Evolutionary conservation across 495 filamentous ascomycete genomes (phyloP), one percentile per base, ranked within the genome.

Genomic region (Penicillium flavigenum): DNA sequence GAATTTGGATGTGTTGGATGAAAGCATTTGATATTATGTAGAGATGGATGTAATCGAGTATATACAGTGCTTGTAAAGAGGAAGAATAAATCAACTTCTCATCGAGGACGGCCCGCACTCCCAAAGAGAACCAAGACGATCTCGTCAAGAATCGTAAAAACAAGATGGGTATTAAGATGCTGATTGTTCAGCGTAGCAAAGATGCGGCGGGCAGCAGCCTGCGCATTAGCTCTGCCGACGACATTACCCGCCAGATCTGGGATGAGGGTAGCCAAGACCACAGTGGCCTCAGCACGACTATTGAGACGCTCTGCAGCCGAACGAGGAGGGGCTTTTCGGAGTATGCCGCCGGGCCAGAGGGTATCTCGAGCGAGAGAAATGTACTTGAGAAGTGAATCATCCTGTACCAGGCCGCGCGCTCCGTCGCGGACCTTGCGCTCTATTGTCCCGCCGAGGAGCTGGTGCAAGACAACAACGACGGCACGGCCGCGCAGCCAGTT

Each of bases 401-500:
- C 92, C 44, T 89, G 83, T 26, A 89, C 63, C 12, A 92, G 67
- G 17, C 77, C 74, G 55, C 83, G 84, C 34, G 87, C 85, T 31
- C 85, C 86, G 32, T 99, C 95, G 22, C 92, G 85, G 36, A 96
- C 87, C 71, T 93, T 94, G 29, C 92, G 86, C 75, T 99, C 95
- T 56, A 99, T 95, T 64, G 81, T 98, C 71, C 80, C 96, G 58
- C 76, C 96, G 5, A 88, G 80, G 4, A 88, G 79, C 54, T 88
- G 85, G 51, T 88, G 86, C 20, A 88, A 76, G 10, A 88, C 85
- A 10, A 88, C 90, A 27, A 99, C 93, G 1, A 98, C 95, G 14
- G 95, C 94, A 17, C 95, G 86, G 9, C 94, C 95, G 17, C 95
- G 88, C 6, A 99, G 83, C 93, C 65, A 95, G 68, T 95, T 98